Percentiles rank a stretch among this genome's conserved stretches.
phyloP scores from a whole-genome alignment of 345 rosid species.

The Gossypium australe region DNA sequence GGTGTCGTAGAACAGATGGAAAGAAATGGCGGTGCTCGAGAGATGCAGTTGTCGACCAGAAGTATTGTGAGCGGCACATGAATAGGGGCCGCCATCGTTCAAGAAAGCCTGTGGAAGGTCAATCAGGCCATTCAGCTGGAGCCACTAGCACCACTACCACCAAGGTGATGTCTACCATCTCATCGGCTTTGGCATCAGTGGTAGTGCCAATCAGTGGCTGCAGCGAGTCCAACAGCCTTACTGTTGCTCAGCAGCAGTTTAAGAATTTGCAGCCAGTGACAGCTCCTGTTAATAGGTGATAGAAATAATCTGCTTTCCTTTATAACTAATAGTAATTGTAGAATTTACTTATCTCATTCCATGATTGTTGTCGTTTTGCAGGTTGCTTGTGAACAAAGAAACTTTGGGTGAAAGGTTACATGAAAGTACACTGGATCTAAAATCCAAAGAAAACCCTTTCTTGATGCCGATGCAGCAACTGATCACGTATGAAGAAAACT shows the following conservation, averaged over 20 bases:
- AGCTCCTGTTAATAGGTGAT: constrained; percentile 30
- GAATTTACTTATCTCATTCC: constrained; percentile 5
- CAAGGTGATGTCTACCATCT: constrained; percentile 25
- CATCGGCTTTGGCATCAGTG: constrained; percentile 24
- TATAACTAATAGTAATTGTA: background rate
- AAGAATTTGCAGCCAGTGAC: constrained; percentile 39
- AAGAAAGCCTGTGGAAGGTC: constrained; percentile 99
- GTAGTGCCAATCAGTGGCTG: constrained; percentile 30
- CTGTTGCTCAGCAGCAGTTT: constrained; percentile 42
- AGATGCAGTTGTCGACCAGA: constrained; percentile 86
- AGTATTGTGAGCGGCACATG: constrained; percentile 94
- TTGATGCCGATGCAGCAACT: constrained; percentile 27
- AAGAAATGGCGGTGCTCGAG: constrained; percentile 99
- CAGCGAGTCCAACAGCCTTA: constrained; percentile 33
- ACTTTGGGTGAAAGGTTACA: constrained; percentile 26
- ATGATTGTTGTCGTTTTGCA: constrained; percentile 14
- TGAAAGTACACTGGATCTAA: constrained; percentile 19
- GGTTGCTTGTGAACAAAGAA: constrained; percentile 39
- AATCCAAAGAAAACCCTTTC: constrained; percentile 35
- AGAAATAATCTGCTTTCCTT: background rate
- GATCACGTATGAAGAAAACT: constrained; percentile 22
- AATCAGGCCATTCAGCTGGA: constrained; percentile 62
- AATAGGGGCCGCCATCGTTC: constrained; percentile 99
- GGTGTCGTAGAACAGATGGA: constrained; percentile 97
- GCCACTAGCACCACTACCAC: constrained; percentile 27